Base-by-base conservation (phyloP, 306 rosid genomes). In the Trichosanthes truncata region DNA sequence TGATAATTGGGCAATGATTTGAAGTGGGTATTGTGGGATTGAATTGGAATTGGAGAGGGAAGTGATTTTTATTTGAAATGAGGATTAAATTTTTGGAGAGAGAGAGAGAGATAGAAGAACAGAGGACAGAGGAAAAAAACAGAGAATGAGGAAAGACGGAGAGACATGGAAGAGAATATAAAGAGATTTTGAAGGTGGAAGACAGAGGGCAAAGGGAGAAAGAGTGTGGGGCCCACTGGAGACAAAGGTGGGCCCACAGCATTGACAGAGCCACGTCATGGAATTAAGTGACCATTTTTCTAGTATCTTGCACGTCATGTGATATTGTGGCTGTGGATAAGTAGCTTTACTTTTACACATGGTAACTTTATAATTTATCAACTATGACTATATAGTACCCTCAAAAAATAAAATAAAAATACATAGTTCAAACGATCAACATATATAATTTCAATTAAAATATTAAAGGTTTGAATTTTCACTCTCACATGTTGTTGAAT, bases 181-280 rank as follows among this genome's bases (percentile, higher is more conserved):
- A 74, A 74, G 78, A 55, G 57, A 12, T 2, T 43, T 61, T n/a
- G n/a, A 9, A 51, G 45, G 62, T 29, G 78, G 45, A 33, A 33
- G 63, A 74, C 20, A 55, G 78, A 26, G 2, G 38, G 78, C 10
- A 4, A 74, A 49, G 59, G 46, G 23, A 14, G 40, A 1, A 13
- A 41, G 21, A 40, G 35, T 12, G 56, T 45, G 56, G 36, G 76
- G 76, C 1, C n/a, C 48, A 8, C 0, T 2, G 33, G 53, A 69
- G 76, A 69, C 36, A 69, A 21, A 43, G 51, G 21, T 6, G 53
- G 75, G 40, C 5, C 78, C 63, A 51, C 62, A 26, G 78, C 48
- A 35, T 74, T 74, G 46, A 74, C 78, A 67, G 9, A 23, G 78
- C 78, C 78, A 74, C 78, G 78, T 74, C 78, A 74, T 11, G 60